Base-by-base conservation (phyloP, 805 yeast species). In the Saccharomyces mikatae region DNA sequence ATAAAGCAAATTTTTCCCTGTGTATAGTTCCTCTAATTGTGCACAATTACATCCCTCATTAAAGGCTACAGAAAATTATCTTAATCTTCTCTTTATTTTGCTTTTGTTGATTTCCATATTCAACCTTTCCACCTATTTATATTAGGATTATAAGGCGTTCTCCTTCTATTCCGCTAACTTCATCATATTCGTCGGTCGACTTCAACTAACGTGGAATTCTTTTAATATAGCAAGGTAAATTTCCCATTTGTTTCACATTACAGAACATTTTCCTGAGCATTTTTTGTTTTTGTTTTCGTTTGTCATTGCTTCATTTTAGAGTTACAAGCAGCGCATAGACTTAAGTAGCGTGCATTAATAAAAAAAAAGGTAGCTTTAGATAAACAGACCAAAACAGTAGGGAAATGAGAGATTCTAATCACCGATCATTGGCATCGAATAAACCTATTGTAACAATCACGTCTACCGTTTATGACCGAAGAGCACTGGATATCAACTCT, bases 371-470 rank as follows among this genome's bases (percentile, higher is more conserved):
- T 9, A 9, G 9, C 11, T 3, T 29, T 8, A 29, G 13, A 29
- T 6, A 29, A 4, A 26, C 24, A 26, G 24, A 22, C 2, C 44
- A 10, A n/a, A 36, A 17, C 6, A 4, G 11, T 17, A 17, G 8
- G 17, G 11, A 46, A 27, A 91, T 90, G 99, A 83, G 97, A 71
- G 96, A 90, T 64, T 82, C 96, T 41, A 90, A 90, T 72, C 87
- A 86, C 73, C 82, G 86, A 65, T 84, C 91, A 24, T 80, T 89
- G 50, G 71, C 84, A 51, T 80, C 83, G 53, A 94, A 92, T 74
- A 80, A 86, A 67, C 97, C 99, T 3, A 90, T 96, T n/a, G 89
- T 91, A 29, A 83, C 91, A 28, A 89, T 92, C 57, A 86, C 96
- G 6, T 82, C 96, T 28, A 83, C 92, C 22, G 80, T 92, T 30